phyloP scores from a whole-genome alignment of 306 rosid genomes.

The Castanea sativa region DNA sequence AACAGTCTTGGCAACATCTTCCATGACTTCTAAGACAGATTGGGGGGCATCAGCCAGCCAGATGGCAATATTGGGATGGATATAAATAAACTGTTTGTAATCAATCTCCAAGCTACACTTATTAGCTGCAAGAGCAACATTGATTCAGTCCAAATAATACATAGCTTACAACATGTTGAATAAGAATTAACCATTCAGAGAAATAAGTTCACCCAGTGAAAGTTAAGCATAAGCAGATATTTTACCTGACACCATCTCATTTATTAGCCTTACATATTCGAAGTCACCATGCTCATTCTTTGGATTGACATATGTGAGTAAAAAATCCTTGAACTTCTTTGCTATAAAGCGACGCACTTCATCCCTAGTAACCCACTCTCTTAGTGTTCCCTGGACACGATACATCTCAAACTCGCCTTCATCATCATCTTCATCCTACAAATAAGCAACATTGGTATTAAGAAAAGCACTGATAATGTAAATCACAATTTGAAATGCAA shows the following conservation, averaged over 20 bases:
- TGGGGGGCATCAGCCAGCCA: slow-evolving; percentile 99
- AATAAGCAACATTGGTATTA: slow-evolving; percentile 9
- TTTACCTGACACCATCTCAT: slow-evolving; percentile 96
- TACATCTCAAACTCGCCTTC: slow-evolving; percentile 83
- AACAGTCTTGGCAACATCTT: slow-evolving; percentile 89
- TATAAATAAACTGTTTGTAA: slow-evolving; percentile 87
- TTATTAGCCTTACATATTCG: slow-evolving; percentile 80
- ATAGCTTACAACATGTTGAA: not conserved
- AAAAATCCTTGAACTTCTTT: slow-evolving; percentile 79
- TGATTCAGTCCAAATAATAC: slow-evolving; percentile 1
- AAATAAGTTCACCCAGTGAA: slow-evolving; percentile 2
- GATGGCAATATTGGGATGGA: slow-evolving; percentile 97
- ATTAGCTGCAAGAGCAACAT: slow-evolving; percentile 58
- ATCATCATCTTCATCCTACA: slow-evolving; percentile 80
- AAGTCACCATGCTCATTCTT: slow-evolving; percentile 66
- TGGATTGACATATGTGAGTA: slow-evolving; percentile 70
- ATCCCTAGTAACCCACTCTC: slow-evolving; percentile 98
- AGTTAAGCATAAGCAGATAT: not conserved
- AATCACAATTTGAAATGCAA: not conserved
- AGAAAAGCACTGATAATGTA: not conserved
- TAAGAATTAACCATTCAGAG: not conserved
- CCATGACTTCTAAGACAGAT: slow-evolving; percentile 97
- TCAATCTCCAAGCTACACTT: slow-evolving; percentile 95
- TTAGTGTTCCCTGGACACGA: slow-evolving; percentile 87
- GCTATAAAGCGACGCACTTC: slow-evolving; percentile 92